These are phyloP conservation scores for Monilinia polystroma DNA, from an alignment of 2,329 filamentous ascomycete genomes.

Conservation along the genomic window DNA sequence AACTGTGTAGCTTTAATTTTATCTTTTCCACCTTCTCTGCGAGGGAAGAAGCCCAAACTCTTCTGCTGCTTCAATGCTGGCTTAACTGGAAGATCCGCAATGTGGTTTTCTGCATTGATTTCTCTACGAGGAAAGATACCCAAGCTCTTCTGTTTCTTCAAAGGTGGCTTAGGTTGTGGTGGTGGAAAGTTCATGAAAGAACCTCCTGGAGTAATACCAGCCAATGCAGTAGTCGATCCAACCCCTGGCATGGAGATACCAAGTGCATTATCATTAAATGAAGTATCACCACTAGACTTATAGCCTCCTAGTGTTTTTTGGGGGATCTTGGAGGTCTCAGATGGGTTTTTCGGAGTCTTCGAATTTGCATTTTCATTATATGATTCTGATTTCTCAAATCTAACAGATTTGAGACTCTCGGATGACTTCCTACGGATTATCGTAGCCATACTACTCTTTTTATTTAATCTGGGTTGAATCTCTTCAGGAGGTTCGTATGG, in stretches of 20 bases:
- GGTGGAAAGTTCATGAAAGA: constrained; percentile 2
- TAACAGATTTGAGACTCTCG: constrained; percentile 18
- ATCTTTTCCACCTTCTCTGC: neutral
- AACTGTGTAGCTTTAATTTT: neutral
- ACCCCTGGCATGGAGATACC: constrained; percentile 6
- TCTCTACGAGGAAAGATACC: neutral
- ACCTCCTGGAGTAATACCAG: neutral
- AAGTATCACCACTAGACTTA: neutral
- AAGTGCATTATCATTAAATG: constrained; percentile 1
- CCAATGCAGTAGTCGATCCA: neutral
- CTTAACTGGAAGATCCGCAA: neutral
- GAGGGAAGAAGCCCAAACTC: constrained; percentile 10
- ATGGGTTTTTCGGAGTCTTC: neutral
- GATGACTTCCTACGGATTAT: neutral
- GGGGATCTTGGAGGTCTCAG: neutral
- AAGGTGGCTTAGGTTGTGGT: neutral
- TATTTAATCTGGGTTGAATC: neutral
- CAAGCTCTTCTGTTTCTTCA: constrained; percentile 13
- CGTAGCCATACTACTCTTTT: constrained; percentile 4
- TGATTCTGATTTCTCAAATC: neutral
- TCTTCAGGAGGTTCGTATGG: constrained; percentile 6
- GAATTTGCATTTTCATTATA: neutral
- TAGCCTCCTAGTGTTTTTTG: too few relatives aligned
- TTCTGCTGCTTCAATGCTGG: constrained; percentile 10
- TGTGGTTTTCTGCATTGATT: neutral